Evolutionary conservation across 768 basidiomycete genomes (phyloP), one percentile per base, ranked within the genome.

Genomic region (Leccinum fibrillosum): DNA sequence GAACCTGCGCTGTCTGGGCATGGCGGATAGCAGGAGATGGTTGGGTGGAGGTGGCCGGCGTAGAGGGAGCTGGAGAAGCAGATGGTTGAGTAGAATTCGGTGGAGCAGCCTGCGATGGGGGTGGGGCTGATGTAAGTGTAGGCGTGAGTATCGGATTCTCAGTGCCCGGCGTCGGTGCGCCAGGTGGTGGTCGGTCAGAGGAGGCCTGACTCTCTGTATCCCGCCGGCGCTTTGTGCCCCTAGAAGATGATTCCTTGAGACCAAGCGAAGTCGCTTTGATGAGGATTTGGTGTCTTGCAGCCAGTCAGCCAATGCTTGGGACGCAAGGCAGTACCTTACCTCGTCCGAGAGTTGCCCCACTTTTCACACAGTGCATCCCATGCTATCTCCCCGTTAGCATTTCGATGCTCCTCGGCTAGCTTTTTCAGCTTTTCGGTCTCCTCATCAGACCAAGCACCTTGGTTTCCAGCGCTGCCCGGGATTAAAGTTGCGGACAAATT

Each of bases 241-340:
- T 73, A 1, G 80, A 80, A 17, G 88, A 84, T 61, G 86, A 89
- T 63, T 88, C 88, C 70, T 92, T 92, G 50, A 93, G 76, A 10
- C 88, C 87, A 17, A 93, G 71, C n/a, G 80, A 75, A 2, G 88
- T 92, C 2, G 90, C 91, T 72, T 90, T 92, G 59, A 91, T 82
- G 34, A 92, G 75, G 55, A 92, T 91, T 69, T 93, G 90, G 64
- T 91, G 89, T 66, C 90, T 92, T 53, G 21, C 1, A 35, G 26
- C 49, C 26, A 19, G 49, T 69, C 53, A 69, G 55, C n/a, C 7
- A 49, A 49, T 4, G 21, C 12, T 45, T 2, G 17, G 13, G 48
- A 37, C 11, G 3, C 5, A 30, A 45, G 54, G 56, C 1, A 25
- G 48, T 28, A 74, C 75, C 23, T 50, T 61, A 89, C 90, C 88